Evolutionary conservation across 768 basidiomycete species (phyloP).

Genomic region (Wakefieldia striispora): DNA sequence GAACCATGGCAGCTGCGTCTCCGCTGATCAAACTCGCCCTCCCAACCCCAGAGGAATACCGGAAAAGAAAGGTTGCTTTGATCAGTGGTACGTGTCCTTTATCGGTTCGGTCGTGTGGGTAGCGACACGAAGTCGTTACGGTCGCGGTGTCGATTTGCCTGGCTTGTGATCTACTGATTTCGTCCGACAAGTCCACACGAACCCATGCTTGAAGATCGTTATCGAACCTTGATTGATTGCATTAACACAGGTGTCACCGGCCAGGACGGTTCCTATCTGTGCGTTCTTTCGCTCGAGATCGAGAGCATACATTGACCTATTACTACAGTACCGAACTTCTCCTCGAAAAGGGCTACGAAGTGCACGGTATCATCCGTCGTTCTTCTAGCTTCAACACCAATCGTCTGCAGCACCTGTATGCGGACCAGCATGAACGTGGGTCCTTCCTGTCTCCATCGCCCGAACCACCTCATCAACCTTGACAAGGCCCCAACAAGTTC

Average conservation of each 20-base stretch:
- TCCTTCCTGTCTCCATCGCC: slow-evolving; percentile 2
- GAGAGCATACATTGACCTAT: slow-evolving; percentile 2
- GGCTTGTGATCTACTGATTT: neutral
- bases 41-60: slow-evolving; percentile 77
- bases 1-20: slow-evolving; percentile 16
- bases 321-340: slow-evolving; percentile 72
- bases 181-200: neutral
- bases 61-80: slow-evolving; percentile 88
- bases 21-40: slow-evolving; percentile 53
- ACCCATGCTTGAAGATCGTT: neutral
- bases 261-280: slow-evolving; percentile 96
- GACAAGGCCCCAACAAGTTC: slow-evolving; percentile 67
- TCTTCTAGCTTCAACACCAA: slow-evolving; percentile 98
- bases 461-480: slow-evolving; percentile 3
- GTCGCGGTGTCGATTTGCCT: neutral
- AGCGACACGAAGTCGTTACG: neutral
- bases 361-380: slow-evolving; percentile 94
- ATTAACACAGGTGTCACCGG: slow-evolving; percentile 78
- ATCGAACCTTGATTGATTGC: slow-evolving; percentile 6
- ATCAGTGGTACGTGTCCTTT: slow-evolving; percentile 66
- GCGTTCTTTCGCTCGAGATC: slow-evolving; percentile 34
- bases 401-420: slow-evolving; percentile 89
- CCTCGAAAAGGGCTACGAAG: slow-evolving; percentile 84
- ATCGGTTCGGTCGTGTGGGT: slow-evolving; percentile 4
- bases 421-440: slow-evolving; percentile 89